phyloP scores from a whole-genome alignment of 176 grass and related monocot genomes.

The Melocanna baccifera region DNA sequence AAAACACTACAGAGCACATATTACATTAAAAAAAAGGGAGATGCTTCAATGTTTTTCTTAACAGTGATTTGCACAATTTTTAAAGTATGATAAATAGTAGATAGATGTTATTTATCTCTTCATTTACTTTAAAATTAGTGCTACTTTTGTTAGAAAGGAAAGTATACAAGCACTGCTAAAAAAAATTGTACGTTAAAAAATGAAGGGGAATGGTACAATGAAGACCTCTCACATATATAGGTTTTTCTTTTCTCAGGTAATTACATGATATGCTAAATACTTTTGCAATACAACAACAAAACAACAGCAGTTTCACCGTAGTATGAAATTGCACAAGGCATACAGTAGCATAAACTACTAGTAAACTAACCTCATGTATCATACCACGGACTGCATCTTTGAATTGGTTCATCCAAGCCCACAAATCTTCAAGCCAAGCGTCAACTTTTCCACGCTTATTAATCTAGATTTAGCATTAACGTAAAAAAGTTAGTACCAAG shows the following conservation, averaged over 20 bases:
- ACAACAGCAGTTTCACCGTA: slow-evolving; percentile 5
- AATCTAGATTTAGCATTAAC: slow-evolving; percentile 56
- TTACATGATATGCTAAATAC: slow-evolving; percentile 31
- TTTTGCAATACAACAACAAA: slow-evolving; percentile 8
- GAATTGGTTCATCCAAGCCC: slow-evolving; percentile 82
- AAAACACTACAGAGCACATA: neutral
- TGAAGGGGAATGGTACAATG: neutral
- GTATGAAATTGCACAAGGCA: slow-evolving; percentile 14
- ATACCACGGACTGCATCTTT: slow-evolving; percentile 71
- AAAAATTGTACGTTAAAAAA: too few relatives aligned
- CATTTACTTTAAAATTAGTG: too few relatives aligned
- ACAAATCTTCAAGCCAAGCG: slow-evolving; percentile 85
- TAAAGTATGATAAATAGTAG: too few relatives aligned
- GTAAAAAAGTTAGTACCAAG: slow-evolving; percentile 34
- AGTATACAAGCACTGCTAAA: too few relatives aligned
- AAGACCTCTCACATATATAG: slow-evolving; percentile 14
- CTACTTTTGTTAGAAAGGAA: too few relatives aligned
- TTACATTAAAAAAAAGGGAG: neutral
- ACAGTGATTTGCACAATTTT: too few relatives aligned
- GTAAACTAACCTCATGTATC: slow-evolving; percentile 55
- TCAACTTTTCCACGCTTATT: slow-evolving; percentile 68
- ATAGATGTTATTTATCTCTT: too few relatives aligned
- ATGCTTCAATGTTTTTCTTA: too few relatives aligned
- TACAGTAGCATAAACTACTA: slow-evolving; percentile 21
- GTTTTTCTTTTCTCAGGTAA: slow-evolving; percentile 12